Conservation (phyloP, 225 moss, liverwort and hornwort genomes). For the Pseudisothecium myosuroides region DNA sequence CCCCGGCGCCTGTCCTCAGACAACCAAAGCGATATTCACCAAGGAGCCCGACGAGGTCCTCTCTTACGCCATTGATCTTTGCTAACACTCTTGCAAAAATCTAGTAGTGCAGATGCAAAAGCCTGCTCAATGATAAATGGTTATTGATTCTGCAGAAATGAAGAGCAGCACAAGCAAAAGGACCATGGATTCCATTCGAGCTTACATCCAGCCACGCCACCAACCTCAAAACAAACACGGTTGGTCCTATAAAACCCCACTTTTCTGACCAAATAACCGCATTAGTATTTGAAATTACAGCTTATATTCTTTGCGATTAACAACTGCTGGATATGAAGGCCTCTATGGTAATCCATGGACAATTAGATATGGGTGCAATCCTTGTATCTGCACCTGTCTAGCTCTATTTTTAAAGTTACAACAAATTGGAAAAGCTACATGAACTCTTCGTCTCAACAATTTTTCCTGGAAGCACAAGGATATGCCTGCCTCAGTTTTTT, state of each 20-base stretch:
- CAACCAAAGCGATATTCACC: not conserved
- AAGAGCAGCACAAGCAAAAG: not conserved
- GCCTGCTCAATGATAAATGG: not conserved
- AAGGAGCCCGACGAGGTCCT: constrained; percentile 4
- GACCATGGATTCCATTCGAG: not conserved
- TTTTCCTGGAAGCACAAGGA: not conserved
- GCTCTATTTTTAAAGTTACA: not conserved
- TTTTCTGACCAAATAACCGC: not conserved
- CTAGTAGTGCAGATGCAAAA: not conserved
- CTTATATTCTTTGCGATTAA: not conserved
- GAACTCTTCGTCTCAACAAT: not conserved
- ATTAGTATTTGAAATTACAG: not conserved
- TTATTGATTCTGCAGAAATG: not conserved
- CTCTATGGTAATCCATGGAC: not conserved
- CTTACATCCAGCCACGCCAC: not conserved
- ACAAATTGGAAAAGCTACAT: not conserved
- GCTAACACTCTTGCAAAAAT: not conserved
- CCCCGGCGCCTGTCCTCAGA: not conserved
- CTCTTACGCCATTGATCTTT: not conserved
- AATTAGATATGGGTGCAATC: not conserved
- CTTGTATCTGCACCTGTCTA: too few relatives aligned
- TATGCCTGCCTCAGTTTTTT: too few relatives aligned
- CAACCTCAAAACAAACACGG: not conserved
- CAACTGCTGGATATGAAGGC: too few relatives aligned
- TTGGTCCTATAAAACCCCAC: not conserved